Base-by-base conservation (phyloP, 495 filamentous ascomycete genomes). In the Friedmanniomyces endolithicus region DNA sequence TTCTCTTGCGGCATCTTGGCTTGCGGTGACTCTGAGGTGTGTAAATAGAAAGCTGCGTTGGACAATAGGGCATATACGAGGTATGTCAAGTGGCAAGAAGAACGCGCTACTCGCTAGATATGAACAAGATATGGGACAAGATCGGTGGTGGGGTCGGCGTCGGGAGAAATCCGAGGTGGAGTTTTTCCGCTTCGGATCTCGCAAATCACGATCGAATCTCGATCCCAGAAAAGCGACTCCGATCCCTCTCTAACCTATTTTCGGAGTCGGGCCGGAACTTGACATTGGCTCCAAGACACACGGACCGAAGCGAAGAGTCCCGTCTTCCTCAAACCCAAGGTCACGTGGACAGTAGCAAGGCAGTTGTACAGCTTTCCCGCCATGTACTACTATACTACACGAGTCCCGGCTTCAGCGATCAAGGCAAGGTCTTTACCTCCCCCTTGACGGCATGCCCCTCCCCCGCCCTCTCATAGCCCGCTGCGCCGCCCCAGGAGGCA, bases 401-500 rank as follows among this genome's bases (percentile, higher is more conserved):
- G 23, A 16, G 23, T 48, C 44, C 22, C 44, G 7, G 16, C n/a
- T 24, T 9, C 31, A 40, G 17, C 19, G 9, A 52, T 22, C 14
- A 33, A 19, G 25, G 23, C 4, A n/a, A n/a, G n/a, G n/a, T 24
- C 19, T 14, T 48, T 29, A 57, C 40, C 45, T 67, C 57, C 75
- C 90, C 71, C 87, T 74, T 67, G 84, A 79, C 34, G 92, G 92
- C 88, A 98, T 95, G 49, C 90, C 89, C 57, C 90, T 78, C 56
- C 69, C 69, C 39, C 89, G 76, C 53, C 85, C 85, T 35, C 87
- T 78, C 50, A 98, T 69, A 34, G 88, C 92, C 56, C 90, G 77
- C 73, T 97, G 90, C 19, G 90, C 90, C 33, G 92, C 90, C 64
- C 92, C 92, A 0, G 89, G 88, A 12, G 90, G 92, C 53, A 97